Evolutionary conservation across 805 yeast genomes (phyloP), one percentile per base, ranked within the genome.

Genomic region (Wickerhamomyces bovis): DNA sequence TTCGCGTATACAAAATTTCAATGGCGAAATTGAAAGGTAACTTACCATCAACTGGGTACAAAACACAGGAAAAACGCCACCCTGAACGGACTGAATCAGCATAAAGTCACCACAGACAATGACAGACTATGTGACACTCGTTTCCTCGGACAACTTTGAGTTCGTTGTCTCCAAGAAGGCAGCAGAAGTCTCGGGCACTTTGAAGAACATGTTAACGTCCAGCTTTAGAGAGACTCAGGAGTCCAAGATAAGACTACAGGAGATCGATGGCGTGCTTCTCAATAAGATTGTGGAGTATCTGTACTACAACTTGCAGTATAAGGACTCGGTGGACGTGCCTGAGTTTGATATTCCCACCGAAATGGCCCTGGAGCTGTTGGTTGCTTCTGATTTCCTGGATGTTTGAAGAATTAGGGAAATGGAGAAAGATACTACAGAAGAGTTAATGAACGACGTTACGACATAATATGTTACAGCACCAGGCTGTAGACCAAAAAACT

Each of bases 301-400:
- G 30, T 81, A 85, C 61, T 90, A 86, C 60, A 80, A 85, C 56
- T 63, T 74, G 49, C 83, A 85, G 55, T 87, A 86, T 61, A 78
- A 73, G 51, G 80, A 77, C 43, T 76, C 72, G 0, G 75, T 70
- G 30, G 82, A 78, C 43, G 78, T 85, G 7, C 96, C 96, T 0
- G 94, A 86, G 46, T 94, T 94, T 65, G 85, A 85, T 33, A 80
- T 94, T 3, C 97, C 98, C 1, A 90, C 97, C 0, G 97, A 89
- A 54, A 77, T 92, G 79, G 96, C 98, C 0, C 69, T 92, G 51
- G 98, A 94, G 61, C 68, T 92, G 54, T 66, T 94, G 40, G 92
- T 94, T 33, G 96, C 96, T 22, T 96, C 98, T 2, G 99, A 94
- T 62, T 92, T 79, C 62, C 67, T 89, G 56, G 92, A 87, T 55